phyloP scores from a whole-genome alignment of 2,329 filamentous ascomycete species.

The Nothophaeocryptopus gaeumannii region DNA sequence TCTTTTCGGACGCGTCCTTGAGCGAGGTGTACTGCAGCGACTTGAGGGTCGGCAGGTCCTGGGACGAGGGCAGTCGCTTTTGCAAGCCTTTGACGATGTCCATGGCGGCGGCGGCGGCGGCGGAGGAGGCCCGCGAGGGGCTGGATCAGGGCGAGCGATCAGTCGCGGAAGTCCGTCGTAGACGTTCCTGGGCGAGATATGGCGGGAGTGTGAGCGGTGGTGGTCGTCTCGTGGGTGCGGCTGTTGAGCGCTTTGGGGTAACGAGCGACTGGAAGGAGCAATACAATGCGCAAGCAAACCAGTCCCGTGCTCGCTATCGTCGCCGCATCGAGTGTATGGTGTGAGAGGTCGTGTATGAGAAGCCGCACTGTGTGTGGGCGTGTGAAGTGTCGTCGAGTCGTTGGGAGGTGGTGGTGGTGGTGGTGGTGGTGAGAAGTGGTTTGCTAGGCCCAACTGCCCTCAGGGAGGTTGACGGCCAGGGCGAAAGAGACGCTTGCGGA shows the following conservation, averaged over 20 bases:
- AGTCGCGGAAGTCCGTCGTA: constrained; percentile 12
- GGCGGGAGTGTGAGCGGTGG: not conserved
- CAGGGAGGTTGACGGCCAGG: too few relatives aligned
- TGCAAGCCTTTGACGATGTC: constrained; percentile 44
- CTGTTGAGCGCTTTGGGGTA: constrained; percentile 7
- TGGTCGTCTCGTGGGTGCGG: constrained; percentile 7
- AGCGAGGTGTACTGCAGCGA: constrained; percentile 36
- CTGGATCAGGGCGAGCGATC: constrained; percentile 16
- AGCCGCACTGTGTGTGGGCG: too few relatives aligned
- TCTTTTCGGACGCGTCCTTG: constrained; percentile 41
- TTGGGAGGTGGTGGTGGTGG: too few relatives aligned
- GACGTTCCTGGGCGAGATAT: constrained; percentile 3
- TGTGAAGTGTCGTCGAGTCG: too few relatives aligned
- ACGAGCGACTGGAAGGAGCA: constrained; percentile 20
- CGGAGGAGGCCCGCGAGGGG: constrained; percentile 19
- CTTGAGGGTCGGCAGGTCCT: constrained; percentile 44
- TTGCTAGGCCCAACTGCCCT: too few relatives aligned
- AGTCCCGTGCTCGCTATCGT: constrained; percentile 5
- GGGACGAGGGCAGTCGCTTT: constrained; percentile 46
- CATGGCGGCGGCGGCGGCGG: constrained; percentile 35
- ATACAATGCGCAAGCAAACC: constrained; percentile 2
- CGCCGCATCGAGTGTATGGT: constrained; percentile 10
- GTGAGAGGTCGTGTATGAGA: not conserved
- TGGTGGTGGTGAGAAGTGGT: too few relatives aligned
- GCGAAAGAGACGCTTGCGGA: too few relatives aligned